A percentile compares a stretch with the other conserved stretches of the same genome.
These are phyloP conservation scores for Leccinum ochraceum DNA, from an alignment of 768 basidiomycete genomes.

Conservation along the genomic window DNA sequence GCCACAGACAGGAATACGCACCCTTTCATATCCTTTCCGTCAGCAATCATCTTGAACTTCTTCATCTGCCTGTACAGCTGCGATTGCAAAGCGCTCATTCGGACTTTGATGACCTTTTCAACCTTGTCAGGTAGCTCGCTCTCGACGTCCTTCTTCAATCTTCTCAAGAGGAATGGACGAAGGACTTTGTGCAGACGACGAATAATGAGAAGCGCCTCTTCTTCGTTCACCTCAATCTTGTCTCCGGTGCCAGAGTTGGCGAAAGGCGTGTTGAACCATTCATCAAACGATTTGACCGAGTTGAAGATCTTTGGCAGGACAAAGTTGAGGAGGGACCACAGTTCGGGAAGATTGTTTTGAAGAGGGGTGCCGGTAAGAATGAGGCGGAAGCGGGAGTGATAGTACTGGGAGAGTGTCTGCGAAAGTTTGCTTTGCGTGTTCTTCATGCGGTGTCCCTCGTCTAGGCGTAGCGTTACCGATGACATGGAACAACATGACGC, in stretches of 20 bases:
- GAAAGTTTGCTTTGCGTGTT: conserved; percentile 89
- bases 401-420: conserved; percentile 88
- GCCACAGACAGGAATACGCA: conserved; percentile 33
- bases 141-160: conserved; percentile 97
- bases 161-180: conserved; percentile 87
- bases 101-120: conserved; percentile 95
- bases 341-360: conserved; percentile 95
- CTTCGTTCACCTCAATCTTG: conserved; percentile 99
- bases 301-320: conserved; percentile 96
- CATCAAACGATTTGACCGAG: conserved; percentile 98
- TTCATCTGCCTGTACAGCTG: conserved; percentile 98
- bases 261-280: conserved; percentile 99
- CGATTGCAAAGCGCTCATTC: conserved; percentile 90
- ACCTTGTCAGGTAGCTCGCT: conserved; percentile 95
- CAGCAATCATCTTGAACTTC: conserved; percentile 96
- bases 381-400: conserved; percentile 89
- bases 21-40: conserved; percentile 77
- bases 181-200: conserved; percentile 95
- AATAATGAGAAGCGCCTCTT: conserved; percentile 97
- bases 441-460: conserved; percentile 99
- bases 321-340: conserved; percentile 96
- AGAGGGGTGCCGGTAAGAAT: conserved; percentile 95
- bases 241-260: conserved; percentile 97
- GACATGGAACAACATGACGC: background rate
- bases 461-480: conserved; percentile 35